A percentile compares a stretch with the other conserved stretches of the same genome.
Conservation (phyloP, 768 basidiomycete genomes). For the Lactifluus pinguis region DNA sequence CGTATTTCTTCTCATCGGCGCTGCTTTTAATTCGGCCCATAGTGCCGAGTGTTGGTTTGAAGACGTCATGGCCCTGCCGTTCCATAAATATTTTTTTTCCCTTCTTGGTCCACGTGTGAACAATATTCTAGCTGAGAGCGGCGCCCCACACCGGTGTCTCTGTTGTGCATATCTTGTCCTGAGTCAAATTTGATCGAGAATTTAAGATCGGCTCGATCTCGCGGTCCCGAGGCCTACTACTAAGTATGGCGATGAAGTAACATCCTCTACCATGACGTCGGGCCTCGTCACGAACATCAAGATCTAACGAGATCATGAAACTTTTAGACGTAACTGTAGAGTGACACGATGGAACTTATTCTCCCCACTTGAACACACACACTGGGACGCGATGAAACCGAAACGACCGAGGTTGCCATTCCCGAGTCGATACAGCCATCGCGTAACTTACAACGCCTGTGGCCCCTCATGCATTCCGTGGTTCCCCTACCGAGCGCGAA, state of each 20-base stretch:
- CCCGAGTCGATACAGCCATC: not conserved
- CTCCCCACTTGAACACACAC: not conserved
- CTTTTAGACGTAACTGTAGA: not conserved
- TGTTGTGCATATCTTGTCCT: not conserved
- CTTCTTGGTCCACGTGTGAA: not conserved
- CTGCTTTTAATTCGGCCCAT: not conserved
- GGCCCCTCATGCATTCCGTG: slow-evolving; percentile 3
- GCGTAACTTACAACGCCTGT: not conserved
- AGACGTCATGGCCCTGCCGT: not conserved
- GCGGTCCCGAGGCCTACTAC: not conserved
- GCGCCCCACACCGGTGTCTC: not conserved
- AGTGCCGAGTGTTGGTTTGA: not conserved
- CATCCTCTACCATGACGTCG: not conserved
- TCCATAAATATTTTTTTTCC: not conserved
- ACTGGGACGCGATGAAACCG: not conserved
- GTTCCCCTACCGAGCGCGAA: not conserved
- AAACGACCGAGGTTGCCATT: not conserved
- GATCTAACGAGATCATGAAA: not conserved
- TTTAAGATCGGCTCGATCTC: not conserved
- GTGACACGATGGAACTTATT: not conserved
- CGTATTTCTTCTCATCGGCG: not conserved
- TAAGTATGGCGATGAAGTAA: not conserved
- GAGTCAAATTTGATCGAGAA: not conserved
- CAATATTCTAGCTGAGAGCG: not conserved
- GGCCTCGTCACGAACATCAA: not conserved